A percentile compares a stretch with the other conserved stretches of the same genome.
These are phyloP conservation scores for Diplocarpon rosae DNA, from an alignment of 2,329 filamentous ascomycete species.

Conservation along the genomic window DNA sequence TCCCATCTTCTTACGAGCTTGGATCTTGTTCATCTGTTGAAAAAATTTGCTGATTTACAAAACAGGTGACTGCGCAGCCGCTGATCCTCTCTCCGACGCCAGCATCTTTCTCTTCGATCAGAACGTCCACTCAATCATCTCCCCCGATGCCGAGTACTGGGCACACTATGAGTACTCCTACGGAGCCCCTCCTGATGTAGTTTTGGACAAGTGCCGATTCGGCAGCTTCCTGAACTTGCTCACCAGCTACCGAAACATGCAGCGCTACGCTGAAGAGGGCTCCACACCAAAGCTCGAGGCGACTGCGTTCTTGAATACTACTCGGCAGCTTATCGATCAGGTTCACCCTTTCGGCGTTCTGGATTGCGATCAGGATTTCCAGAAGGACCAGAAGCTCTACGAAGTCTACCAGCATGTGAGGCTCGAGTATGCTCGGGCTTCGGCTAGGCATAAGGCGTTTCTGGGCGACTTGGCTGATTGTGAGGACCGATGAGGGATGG, in stretches of 20 bases:
- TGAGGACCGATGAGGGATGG: not conserved
- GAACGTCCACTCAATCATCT: not conserved
- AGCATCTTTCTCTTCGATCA: not conserved
- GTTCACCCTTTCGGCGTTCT: not conserved
- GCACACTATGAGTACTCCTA: conserved; percentile 1
- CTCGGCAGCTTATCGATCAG: not conserved
- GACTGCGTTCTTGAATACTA: not conserved
- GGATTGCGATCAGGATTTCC: not conserved
- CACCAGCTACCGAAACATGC: not conserved
- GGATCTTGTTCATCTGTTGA: not conserved
- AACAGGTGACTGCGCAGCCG: conserved; percentile 1
- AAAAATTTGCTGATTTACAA: not conserved
- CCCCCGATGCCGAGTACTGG: not conserved
- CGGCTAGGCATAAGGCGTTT: not conserved
- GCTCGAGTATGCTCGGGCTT: not conserved
- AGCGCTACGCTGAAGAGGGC: not conserved
- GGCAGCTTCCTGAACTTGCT: not conserved
- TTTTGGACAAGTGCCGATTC: not conserved
- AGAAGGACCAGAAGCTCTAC: not conserved
- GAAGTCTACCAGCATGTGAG: not conserved
- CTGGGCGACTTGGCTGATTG: not conserved
- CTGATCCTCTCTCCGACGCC: conserved; percentile 1
- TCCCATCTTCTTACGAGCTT: not conserved
- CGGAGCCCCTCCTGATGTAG: not conserved
- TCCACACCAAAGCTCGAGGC: not conserved